phyloP scores from a whole-genome alignment of 495 filamentous ascomycete species.

The Astrothelium subdiscretum region DNA sequence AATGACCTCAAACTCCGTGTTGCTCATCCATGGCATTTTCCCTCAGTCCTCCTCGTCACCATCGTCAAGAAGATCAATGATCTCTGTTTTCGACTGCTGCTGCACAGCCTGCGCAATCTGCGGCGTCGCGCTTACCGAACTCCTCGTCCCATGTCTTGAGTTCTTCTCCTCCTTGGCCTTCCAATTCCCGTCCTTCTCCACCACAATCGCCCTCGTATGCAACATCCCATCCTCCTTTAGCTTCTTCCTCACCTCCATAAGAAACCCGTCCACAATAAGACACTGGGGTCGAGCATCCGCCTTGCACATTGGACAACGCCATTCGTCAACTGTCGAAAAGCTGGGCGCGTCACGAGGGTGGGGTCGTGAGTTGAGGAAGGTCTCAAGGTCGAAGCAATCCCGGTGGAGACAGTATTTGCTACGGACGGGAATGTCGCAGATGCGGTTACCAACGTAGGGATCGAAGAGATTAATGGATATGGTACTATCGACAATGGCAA shows the following conservation, averaged over 20 bases:
- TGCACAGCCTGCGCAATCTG: not conserved
- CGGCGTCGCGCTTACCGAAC: not conserved
- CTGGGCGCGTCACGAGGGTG: conserved; percentile 37
- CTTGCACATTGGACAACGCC: conserved; percentile 73
- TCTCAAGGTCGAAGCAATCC: conserved; percentile 84
- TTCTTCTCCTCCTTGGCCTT: conserved; percentile 20
- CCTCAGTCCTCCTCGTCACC: no score
- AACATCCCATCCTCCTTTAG: conserved; percentile 19
- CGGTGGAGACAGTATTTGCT: conserved; percentile 51
- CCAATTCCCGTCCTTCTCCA: conserved; percentile 29
- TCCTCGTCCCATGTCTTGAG: conserved; percentile 4
- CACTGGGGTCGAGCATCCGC: conserved; percentile 59
- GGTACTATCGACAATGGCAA: conserved; percentile 49
- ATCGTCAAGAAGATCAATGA: no score
- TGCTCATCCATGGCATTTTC: no score
- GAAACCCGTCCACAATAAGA: conserved; percentile 59
- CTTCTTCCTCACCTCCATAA: conserved; percentile 41
- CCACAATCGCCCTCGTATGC: conserved; percentile 26
- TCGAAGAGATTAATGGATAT: conserved; percentile 66
- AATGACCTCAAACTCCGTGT: no score
- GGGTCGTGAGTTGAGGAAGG: conserved; percentile 57
- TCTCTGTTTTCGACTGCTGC: no score
- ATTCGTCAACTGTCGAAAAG: conserved; percentile 55
- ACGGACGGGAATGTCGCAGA: conserved; percentile 63
- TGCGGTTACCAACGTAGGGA: conserved; percentile 50